Conservation (phyloP, 345 rosid species). For the Conringia planisiliqua region DNA sequence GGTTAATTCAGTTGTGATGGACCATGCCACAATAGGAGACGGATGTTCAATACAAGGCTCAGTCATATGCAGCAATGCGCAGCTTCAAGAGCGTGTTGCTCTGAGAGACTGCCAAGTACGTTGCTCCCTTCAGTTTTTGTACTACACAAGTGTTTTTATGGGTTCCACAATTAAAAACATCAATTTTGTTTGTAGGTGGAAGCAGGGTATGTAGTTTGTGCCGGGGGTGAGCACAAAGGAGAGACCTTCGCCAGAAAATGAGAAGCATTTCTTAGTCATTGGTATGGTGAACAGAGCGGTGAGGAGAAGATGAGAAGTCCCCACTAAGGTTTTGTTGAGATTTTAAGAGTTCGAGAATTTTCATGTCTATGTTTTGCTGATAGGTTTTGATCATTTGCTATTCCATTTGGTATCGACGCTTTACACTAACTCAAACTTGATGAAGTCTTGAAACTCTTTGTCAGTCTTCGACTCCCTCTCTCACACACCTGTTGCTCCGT, state of each 20-base stretch:
- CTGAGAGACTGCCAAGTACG: constrained; percentile 89
- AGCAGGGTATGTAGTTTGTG: constrained; percentile 67
- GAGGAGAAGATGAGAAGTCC: background rate
- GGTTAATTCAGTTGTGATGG: constrained; percentile 85
- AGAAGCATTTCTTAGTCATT: background rate
- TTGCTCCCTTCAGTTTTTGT: background rate
- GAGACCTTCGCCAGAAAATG: constrained; percentile 73
- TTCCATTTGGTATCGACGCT: background rate
- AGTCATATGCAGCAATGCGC: constrained; percentile 84
- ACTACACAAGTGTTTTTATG: background rate
- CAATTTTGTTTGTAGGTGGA: constrained; percentile 52
- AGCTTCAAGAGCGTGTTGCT: constrained; percentile 80
- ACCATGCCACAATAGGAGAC: constrained; percentile 84
- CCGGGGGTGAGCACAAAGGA: constrained; percentile 73
- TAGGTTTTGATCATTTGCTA: background rate
- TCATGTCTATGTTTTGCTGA: constrained; percentile 3
- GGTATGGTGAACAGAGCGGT: background rate
- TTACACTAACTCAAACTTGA: background rate
- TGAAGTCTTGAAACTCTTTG: background rate
- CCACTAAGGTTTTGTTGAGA: constrained; percentile 14
- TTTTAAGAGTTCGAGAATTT: background rate
- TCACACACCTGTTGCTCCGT: background rate
- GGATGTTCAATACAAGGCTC: constrained; percentile 94
- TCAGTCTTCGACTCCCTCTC: background rate
- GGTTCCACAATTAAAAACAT: background rate